phyloP scores from a whole-genome alignment of 495 filamentous ascomycete species.

The Letharia lupina region DNA sequence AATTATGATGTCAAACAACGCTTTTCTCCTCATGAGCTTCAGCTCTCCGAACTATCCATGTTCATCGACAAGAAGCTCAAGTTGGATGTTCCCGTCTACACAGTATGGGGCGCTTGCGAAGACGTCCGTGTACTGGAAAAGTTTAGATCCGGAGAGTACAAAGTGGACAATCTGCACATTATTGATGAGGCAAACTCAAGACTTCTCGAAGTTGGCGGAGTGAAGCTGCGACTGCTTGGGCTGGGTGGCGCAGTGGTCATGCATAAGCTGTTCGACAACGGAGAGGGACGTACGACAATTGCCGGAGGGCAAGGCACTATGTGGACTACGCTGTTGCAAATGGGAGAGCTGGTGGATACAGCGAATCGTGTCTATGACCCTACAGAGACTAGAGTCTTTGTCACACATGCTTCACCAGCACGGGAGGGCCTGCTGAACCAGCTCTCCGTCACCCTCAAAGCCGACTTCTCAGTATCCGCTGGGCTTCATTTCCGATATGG shows the following conservation, averaged over 20 bases:
- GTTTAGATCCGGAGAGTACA: slow-evolving; percentile 96
- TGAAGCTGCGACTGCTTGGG: slow-evolving; percentile 91
- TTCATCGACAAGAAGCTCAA: slow-evolving; percentile 83
- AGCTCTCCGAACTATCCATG: slow-evolving; percentile 86
- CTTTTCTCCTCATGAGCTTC: slow-evolving; percentile 71
- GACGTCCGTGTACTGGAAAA: slow-evolving; percentile 97
- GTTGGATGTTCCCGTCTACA: slow-evolving; percentile 93
- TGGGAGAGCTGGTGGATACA: slow-evolving; percentile 97
- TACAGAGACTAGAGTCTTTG: slow-evolving; percentile 93
- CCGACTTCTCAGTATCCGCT: slow-evolving; percentile 96
- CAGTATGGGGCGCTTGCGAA: slow-evolving; percentile 98
- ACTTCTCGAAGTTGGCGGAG: slow-evolving; percentile 85
- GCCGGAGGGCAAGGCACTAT: slow-evolving; percentile 98
- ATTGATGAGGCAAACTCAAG: slow-evolving; percentile 97
- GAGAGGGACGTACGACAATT: slow-evolving; percentile 95
- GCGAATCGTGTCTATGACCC: slow-evolving; percentile 97
- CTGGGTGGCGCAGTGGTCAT: slow-evolving; percentile 96
- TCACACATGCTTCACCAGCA: slow-evolving; percentile 95
- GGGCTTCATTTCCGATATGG: slow-evolving; percentile 98
- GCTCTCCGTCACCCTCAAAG: slow-evolving; percentile 93
- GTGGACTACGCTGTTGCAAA: slow-evolving; percentile 98
- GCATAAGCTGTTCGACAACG: slow-evolving; percentile 99
- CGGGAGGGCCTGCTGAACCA: slow-evolving; percentile 97
- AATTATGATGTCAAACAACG: slow-evolving; percentile 65
- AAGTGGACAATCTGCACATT: slow-evolving; percentile 93